Conservation (phyloP, 164 flowering plant species). For the Tetracentron sinense region DNA sequence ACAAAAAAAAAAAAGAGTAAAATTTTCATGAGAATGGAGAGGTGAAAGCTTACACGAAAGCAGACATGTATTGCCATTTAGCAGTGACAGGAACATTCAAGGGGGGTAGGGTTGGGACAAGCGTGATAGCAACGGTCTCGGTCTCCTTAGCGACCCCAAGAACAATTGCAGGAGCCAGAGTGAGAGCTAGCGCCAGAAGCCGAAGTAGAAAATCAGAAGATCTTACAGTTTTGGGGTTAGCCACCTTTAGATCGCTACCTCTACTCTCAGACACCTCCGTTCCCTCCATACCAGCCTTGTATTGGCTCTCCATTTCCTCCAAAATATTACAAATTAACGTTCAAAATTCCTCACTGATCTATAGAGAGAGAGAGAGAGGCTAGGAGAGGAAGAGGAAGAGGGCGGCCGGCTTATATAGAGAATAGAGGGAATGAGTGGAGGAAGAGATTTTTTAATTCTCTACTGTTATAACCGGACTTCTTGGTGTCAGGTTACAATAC, state of each 20-base stretch:
- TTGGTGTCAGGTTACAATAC: too few relatives aligned
- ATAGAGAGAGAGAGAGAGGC: neutral
- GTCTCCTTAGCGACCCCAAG: slow-evolving; percentile 27
- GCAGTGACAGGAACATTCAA: slow-evolving; percentile 28
- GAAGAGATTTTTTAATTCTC: too few relatives aligned
- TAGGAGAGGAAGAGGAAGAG: too few relatives aligned
- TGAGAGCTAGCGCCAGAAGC: slow-evolving; percentile 14
- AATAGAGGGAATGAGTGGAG: too few relatives aligned
- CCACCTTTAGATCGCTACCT: slow-evolving; percentile 18
- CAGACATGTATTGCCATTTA: slow-evolving; percentile 34
- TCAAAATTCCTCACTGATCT: neutral
- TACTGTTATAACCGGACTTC: too few relatives aligned
- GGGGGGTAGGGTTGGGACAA: slow-evolving; percentile 20
- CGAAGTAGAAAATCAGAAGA: slow-evolving; percentile 22
- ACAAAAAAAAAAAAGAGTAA: too few relatives aligned
- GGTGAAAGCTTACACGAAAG: slow-evolving; percentile 30
- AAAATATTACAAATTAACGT: too few relatives aligned
- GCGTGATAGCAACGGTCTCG: slow-evolving; percentile 6
- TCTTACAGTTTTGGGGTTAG: slow-evolving; percentile 13
- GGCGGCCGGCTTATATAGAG: too few relatives aligned
- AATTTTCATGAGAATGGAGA: neutral
- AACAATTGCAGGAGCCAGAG: slow-evolving; percentile 25
- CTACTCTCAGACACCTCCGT: neutral
- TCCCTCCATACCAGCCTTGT: slow-evolving; percentile 1
- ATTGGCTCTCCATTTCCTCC: slow-evolving; percentile 7